Evolutionary conservation across 2,329 filamentous ascomycete genomes (phyloP).

Genomic region (Colletotrichum truncatum): DNA sequence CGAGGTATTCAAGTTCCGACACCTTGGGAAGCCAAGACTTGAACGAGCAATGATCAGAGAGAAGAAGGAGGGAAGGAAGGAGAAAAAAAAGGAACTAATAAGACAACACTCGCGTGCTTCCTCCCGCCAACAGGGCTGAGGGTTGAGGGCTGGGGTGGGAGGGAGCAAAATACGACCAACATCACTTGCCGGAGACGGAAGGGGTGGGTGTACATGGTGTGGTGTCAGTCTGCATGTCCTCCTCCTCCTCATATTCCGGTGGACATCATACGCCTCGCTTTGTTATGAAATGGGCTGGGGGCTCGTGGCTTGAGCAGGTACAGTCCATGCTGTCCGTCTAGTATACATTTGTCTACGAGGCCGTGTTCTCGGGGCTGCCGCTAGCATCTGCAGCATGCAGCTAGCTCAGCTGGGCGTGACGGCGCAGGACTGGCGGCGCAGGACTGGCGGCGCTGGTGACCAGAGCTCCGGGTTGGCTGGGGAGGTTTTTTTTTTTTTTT

Average conservation of each 20-base stretch:
- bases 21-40: neutral
- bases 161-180: neutral
- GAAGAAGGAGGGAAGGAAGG: neutral
- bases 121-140: constrained; percentile 6
- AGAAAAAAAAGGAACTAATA: constrained; percentile 7
- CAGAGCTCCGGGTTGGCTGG: neutral
- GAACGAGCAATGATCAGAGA: neutral
- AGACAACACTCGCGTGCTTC: neutral
- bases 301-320: neutral
- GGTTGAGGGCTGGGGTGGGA: neutral
- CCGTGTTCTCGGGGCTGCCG: constrained; percentile 1
- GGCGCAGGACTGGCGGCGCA: constrained; percentile 19
- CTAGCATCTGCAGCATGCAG: constrained; percentile 7
- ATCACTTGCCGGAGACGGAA: neutral
- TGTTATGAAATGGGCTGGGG: neutral
- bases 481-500: too few species aligned
- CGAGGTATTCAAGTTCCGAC: neutral
- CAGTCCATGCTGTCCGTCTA: too few species aligned
- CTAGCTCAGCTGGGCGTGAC: constrained; percentile 26
- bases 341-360: neutral
- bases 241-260: neutral
- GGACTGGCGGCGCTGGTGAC: constrained; percentile 1
- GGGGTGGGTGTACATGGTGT: neutral
- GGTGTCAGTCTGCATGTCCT: neutral
- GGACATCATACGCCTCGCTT: neutral